These are phyloP conservation scores for Aspergillus clavatus DNA, from an alignment of 2,329 filamentous ascomycete genomes.

Conservation along the genomic window DNA sequence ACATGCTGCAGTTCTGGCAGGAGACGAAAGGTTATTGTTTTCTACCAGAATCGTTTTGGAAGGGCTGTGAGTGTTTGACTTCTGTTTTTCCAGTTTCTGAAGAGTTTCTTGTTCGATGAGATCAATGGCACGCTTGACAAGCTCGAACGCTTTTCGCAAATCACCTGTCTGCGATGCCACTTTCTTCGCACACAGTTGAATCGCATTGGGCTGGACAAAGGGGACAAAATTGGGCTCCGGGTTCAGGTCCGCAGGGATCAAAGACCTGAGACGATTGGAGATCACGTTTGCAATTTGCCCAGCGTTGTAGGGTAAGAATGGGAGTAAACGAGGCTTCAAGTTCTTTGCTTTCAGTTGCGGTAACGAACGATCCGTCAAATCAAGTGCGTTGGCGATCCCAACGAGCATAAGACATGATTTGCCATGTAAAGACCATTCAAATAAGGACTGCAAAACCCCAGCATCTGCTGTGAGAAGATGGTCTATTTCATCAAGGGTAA, in stretches of 20 bases:
- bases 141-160: constrained; percentile 89
- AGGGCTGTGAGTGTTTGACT: constrained; percentile 54
- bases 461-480: constrained; percentile 84
- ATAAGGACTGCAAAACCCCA: constrained; percentile 86
- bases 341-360: constrained; percentile 90
- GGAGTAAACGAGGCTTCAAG: constrained; percentile 80
- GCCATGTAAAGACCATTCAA: constrained; percentile 87
- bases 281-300: constrained; percentile 84
- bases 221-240: constrained; percentile 61
- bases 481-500: constrained; percentile 92
- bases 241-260: constrained; percentile 51
- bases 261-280: constrained; percentile 70
- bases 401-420: constrained; percentile 76
- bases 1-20: constrained; percentile 35
- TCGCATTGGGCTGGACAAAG: constrained; percentile 88
- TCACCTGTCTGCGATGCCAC: constrained; percentile 92
- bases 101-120: constrained; percentile 80
- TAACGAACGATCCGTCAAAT: constrained; percentile 90
- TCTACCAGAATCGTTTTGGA: constrained; percentile 75
- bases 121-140: constrained; percentile 84
- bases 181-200: constrained; percentile 91
- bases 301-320: constrained; percentile 89
- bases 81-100: constrained; percentile 62
- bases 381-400: constrained; percentile 92
- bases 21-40: constrained; percentile 66